Evolutionary conservation across 495 filamentous ascomycete genomes (phyloP).

Genomic region (Penicillium chermesinum): DNA sequence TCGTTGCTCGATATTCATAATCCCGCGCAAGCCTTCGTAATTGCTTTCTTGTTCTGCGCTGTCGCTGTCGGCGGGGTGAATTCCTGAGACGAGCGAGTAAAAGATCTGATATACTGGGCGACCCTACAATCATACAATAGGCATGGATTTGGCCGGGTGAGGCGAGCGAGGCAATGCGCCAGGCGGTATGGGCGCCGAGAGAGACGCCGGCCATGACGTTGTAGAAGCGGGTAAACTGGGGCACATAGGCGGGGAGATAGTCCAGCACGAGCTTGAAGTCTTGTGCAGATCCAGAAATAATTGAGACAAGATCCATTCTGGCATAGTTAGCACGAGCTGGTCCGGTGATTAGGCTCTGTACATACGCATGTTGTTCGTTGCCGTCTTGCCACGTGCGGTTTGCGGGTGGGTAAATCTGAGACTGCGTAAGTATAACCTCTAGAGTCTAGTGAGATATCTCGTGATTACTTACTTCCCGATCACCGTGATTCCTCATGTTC

Average conservation of each 20-base stretch:
- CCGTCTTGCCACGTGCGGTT: slow-evolving; percentile 3
- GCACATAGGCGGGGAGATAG: slow-evolving; percentile 2
- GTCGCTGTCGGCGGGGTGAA: background rate
- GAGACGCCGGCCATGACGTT: slow-evolving; percentile 3
- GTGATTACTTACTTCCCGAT: slow-evolving; percentile 1
- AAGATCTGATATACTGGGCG: background rate
- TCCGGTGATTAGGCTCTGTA: background rate
- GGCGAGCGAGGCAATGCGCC: slow-evolving; percentile 2
- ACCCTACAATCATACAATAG: slow-evolving; percentile 1
- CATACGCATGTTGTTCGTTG: slow-evolving; percentile 6
- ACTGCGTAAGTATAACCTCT: background rate
- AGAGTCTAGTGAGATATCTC: background rate
- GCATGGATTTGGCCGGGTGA: slow-evolving; percentile 1
- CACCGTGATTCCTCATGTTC: slow-evolving; percentile 6
- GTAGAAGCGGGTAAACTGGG: slow-evolving; percentile 2
- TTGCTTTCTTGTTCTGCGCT: background rate
- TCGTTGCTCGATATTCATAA: background rate
- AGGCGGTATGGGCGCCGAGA: slow-evolving; percentile 1
- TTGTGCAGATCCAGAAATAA: slow-evolving; percentile 3
- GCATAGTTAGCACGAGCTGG: background rate
- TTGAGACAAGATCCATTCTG: slow-evolving; percentile 4
- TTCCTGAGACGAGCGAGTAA: slow-evolving; percentile 1
- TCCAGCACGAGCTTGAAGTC: slow-evolving; percentile 5
- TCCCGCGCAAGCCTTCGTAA: background rate
- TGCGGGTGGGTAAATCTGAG: slow-evolving; percentile 1